Evolutionary conservation across 495 filamentous ascomycete species (phyloP), one percentile per base, ranked within the genome.

Genomic region (Xylaria curta): DNA sequence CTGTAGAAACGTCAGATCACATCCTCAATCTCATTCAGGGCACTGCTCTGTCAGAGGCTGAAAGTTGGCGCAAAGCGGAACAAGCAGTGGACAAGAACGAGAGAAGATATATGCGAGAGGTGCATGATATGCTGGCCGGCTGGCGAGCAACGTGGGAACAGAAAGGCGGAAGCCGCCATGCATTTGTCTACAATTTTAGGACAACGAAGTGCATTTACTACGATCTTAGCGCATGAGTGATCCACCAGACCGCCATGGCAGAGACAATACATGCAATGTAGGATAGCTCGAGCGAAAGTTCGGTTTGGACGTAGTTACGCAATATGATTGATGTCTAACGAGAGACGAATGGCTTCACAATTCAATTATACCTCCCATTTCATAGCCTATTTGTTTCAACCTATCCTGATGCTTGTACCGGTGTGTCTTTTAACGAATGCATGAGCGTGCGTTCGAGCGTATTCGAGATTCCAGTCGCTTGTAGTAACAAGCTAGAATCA

Each of bases 1-100:
- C 95, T 21, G 91, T 99, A 62, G 96, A 99, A 80, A 93, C 91
- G 1, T 90, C 91, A 56, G 95, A 98, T 83, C 88, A 91, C 12
- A 86, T 97, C n/a, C 87, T 99, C 58, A 92, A 97, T 40, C 82
- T 90, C 46, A 92, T 99, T 51, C 86, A 88, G 19, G 85, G 88
- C 24, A 96, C 94, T 15, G 83, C 89, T 24, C 86, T 98, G 12
- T 90, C 89, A 1, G 95, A 98, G 73, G 81, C 91, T 19, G 96
- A 98, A 73, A 92, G 90, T 74, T 99, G 96, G 96, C 89, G 92
- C 33, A 86, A 83, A 59, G 90, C 94, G 19, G 92, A 95, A 69
- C 94, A 98, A 77, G 88, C 85, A 51, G 91, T 92, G 7, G 90
- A 91, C 8, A 87, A 92, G 49, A 88, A 85, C 3, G 96, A 99